Evolutionary conservation across 495 filamentous ascomycete species (phyloP), one percentile per base, ranked within the genome.

Genomic region (Hypoxylon subgilvum): DNA sequence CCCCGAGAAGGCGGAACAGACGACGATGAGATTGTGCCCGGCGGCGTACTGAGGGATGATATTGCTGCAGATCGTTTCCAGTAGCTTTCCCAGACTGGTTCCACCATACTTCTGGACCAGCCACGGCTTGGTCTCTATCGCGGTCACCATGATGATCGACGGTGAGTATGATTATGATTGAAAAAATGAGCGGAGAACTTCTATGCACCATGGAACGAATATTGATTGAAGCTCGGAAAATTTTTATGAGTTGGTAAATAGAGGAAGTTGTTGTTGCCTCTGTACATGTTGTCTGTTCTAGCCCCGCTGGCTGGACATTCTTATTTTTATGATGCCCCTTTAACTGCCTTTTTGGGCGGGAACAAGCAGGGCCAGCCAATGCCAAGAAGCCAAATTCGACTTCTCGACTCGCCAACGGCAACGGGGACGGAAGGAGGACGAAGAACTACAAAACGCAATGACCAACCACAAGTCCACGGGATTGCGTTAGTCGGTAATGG

Each of bases 91-190:
- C 3, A 76, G 10, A 52, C 70, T 72, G 16, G 74, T 76, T 0
- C 74, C 74, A 4, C 74, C 74, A 43, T 76, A 76, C 63, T 76
- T 76, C 48, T 76, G 74, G 13, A 76, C 72, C 32, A 76, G 63
- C 74, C 74, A 76, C 6, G 69, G 69, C 49, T 68, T 71, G 27
- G 36, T 34, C 28, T 22, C 41, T 10, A 31, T 53, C 35, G 52
- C 53, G n/a, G 48, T 52, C n/a, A 59, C 45, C 52, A 52, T 51
- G 50, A 42, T 46, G 27, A 21, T 32, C n/a, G 34, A 40, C 18
- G 48, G 47, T 54, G 38, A 58, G 35, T 48, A 61, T 56, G 10
- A 58, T 41, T 48, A 61, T 56, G 10, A 35, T 35, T 60, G 16
- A 21, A 31, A 60, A 31, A 13, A 9, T 36, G 13, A 21, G 8